Evolutionary conservation across 208 protist species (phyloP).

Genomic region (Eutreptiella sp.): DNA sequence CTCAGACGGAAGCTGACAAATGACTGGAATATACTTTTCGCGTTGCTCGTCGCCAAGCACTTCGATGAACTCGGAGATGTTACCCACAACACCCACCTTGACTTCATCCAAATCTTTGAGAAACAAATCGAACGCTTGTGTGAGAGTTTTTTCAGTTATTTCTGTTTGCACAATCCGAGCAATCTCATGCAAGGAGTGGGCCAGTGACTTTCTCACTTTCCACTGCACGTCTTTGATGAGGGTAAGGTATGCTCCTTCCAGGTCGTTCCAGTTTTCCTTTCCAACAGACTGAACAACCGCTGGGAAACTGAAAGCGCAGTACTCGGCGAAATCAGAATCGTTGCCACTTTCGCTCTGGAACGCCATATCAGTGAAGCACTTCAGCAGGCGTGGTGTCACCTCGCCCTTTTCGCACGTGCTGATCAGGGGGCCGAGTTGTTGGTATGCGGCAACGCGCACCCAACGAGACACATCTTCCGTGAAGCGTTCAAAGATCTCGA

Average conservation of each 20-base stretch:
- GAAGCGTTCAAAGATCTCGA: slow-evolving; percentile 58
- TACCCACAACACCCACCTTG: slow-evolving; percentile 77
- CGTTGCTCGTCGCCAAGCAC: slow-evolving; percentile 49
- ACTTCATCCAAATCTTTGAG: slow-evolving; percentile 92
- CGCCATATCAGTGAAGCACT: slow-evolving; percentile 83
- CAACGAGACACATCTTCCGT: slow-evolving; percentile 79
- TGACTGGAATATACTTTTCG: slow-evolving; percentile 59
- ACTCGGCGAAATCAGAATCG: slow-evolving; percentile 76
- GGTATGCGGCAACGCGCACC: slow-evolving; percentile 80
- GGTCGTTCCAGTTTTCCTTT: slow-evolving; percentile 64
- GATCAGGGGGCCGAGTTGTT: slow-evolving; percentile 78
- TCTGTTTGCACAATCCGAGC: slow-evolving; percentile 75
- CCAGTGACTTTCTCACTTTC: slow-evolving; percentile 88
- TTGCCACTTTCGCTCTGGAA: slow-evolving; percentile 61
- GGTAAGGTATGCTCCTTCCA: slow-evolving; percentile 77
- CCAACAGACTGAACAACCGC: slow-evolving; percentile 82
- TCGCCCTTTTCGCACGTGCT: slow-evolving; percentile 71
- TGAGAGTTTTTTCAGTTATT: slow-evolving; percentile 68
- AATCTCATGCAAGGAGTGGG: slow-evolving; percentile 87
- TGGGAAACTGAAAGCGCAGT: slow-evolving; percentile 86
- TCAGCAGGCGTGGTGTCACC: slow-evolving; percentile 66
- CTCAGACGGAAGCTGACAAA: slow-evolving; percentile 69
- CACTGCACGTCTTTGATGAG: slow-evolving; percentile 89
- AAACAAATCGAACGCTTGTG: slow-evolving; percentile 81
- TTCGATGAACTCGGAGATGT: slow-evolving; percentile 67